Conservation (phyloP, 176 grass and related monocot genomes). For the Echinochloa phyllopogon region DNA sequence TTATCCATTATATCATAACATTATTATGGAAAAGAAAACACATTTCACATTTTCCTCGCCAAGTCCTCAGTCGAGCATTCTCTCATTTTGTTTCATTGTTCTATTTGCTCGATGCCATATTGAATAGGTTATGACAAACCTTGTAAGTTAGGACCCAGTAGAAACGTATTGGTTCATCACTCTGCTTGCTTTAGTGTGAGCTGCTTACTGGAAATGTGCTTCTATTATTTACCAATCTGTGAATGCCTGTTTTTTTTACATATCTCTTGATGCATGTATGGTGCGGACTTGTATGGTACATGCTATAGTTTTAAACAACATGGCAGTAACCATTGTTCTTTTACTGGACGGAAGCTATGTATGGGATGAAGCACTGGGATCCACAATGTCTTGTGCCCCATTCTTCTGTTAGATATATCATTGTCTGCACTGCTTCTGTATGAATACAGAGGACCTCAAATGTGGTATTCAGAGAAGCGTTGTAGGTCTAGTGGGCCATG, state of each 20-base stretch:
- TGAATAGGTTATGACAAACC: not conserved
- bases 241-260: not conserved
- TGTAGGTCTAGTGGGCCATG: not conserved
- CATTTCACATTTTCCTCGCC: not conserved
- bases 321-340: not conserved
- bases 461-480: constrained; percentile 1
- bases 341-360: too few relatives aligned
- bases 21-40: not conserved
- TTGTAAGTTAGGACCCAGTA: not conserved
- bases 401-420: not conserved
- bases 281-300: not conserved
- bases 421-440: not conserved
- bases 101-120: not conserved
- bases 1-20: not conserved
- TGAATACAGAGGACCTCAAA: not conserved
- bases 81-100: not conserved
- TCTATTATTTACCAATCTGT: not conserved
- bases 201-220: not conserved
- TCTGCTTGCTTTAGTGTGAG: not conserved
- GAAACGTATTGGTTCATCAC: not conserved
- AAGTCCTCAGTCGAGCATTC: not conserved
- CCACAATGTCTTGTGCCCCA: not conserved
- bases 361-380: not conserved
- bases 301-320: not conserved
- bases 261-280: not conserved